Evolutionary conservation across 2,329 filamentous ascomycete genomes (phyloP).

Genomic region (Plenodomus biglobosus): DNA sequence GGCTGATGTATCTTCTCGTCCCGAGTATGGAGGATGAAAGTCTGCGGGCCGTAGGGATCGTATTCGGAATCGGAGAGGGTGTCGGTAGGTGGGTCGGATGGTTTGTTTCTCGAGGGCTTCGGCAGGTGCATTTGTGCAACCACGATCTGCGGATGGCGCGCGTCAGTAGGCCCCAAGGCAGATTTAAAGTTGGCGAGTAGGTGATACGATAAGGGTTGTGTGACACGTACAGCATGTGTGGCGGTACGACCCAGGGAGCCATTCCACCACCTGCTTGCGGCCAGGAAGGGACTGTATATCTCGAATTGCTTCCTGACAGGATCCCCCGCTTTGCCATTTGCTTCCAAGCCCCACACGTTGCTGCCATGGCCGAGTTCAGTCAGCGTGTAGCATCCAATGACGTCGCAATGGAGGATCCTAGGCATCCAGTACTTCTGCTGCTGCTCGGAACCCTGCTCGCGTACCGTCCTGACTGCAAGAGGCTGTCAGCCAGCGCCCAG

Average conservation of each 20-base stretch:
- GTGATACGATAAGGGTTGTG: slow-evolving; percentile 1
- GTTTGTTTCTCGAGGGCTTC: slow-evolving; percentile 4
- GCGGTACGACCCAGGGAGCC: slow-evolving; percentile 56
- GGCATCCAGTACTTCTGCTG: slow-evolving; percentile 55
- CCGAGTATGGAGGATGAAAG: slow-evolving; percentile 56
- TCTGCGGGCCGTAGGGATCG: slow-evolving; percentile 54
- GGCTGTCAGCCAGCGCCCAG: slow-evolving; percentile 19
- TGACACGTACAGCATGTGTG: slow-evolving; percentile 50
- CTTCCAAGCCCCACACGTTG: slow-evolving; percentile 55
- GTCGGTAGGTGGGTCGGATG: slow-evolving; percentile 14
- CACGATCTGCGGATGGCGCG: slow-evolving; percentile 45
- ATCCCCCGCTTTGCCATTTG: slow-evolving; percentile 53
- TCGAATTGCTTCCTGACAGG: slow-evolving; percentile 50
- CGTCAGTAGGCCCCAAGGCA: slow-evolving; percentile 7
- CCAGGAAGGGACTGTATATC: slow-evolving; percentile 55
- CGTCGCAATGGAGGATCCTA: slow-evolving; percentile 52
- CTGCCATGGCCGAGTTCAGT: slow-evolving; percentile 57
- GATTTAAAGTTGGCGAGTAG: slow-evolving; percentile 10
- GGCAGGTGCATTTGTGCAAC: slow-evolving; percentile 56
- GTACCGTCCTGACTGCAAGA: slow-evolving; percentile 47
- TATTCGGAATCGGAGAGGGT: slow-evolving; percentile 25
- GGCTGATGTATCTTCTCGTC: slow-evolving; percentile 53
- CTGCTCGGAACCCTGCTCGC: slow-evolving; percentile 53
- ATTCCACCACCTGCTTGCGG: slow-evolving; percentile 60
- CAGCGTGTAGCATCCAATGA: slow-evolving; percentile 56